A percentile compares a stretch with the other conserved stretches of the same genome.
Evolutionary conservation across 257 asterid species (phyloP).

Genomic region (Nicotiana knightiana): DNA sequence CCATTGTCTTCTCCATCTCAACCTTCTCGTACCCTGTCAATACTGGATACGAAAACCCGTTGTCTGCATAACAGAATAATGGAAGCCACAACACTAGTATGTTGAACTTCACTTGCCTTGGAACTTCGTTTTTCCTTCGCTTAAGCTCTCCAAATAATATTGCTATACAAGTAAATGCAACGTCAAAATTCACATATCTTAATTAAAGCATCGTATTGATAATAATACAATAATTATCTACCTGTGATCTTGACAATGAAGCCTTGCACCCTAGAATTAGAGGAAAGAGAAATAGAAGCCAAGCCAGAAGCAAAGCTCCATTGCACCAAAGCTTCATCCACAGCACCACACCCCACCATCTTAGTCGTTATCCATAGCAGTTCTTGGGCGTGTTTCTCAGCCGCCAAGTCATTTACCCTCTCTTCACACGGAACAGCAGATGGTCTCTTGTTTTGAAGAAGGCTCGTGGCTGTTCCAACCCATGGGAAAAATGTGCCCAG

Average conservation of each 20-base stretch:
- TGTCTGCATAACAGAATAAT: conserved; percentile 26
- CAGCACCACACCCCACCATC: conserved; percentile 22
- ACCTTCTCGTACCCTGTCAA: conserved; percentile 23
- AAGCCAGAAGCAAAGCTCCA: conserved; percentile 26
- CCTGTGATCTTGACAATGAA: conserved; percentile 25
- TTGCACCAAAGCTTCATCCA: conserved; percentile 25
- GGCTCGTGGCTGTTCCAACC: neutral
- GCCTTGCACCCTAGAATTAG: conserved; percentile 25
- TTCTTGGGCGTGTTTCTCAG: conserved; percentile 31
- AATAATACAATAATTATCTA: neutral
- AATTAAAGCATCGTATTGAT: too few species aligned
- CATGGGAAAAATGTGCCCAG: conserved; percentile 14
- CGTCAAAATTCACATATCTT: neutral
- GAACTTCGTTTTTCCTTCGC: neutral
- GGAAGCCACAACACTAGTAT: conserved; percentile 23
- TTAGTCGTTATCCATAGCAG: conserved; percentile 26
- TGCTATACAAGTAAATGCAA: conserved; percentile 3
- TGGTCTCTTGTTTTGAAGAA: conserved; percentile 2
- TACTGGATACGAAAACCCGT: conserved; percentile 20
- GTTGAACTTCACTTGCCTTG: conserved; percentile 22
- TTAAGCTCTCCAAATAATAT: conserved; percentile 19
- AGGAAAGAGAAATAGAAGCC: conserved; percentile 19
- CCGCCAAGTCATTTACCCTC: conserved; percentile 10
- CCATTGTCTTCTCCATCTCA: conserved; percentile 25
- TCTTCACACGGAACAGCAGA: neutral